Percentiles rank a stretch among this genome's conserved stretches.
These are phyloP conservation scores for Vaccinium vitisidaea DNA, from an alignment of 148 eudicot genomes.

Conservation along the genomic window DNA sequence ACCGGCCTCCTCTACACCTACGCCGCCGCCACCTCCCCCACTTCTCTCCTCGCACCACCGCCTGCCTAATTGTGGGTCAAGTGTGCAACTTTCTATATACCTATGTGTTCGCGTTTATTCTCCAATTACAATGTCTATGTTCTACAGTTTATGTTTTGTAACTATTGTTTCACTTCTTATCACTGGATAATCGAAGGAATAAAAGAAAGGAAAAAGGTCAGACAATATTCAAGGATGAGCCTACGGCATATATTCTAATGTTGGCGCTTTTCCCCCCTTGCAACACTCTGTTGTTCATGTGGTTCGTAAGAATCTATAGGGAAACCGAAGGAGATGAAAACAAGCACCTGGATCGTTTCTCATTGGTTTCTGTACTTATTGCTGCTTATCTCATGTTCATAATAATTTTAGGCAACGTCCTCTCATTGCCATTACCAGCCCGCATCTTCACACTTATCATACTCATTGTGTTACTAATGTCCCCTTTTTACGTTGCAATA, in stretches of 20 bases:
- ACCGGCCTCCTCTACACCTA: conserved; percentile 51
- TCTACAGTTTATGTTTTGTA: neutral
- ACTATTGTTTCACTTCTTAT: neutral
- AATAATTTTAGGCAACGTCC: conserved; percentile 42
- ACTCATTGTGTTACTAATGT: conserved; percentile 44
- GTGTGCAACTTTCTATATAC: neutral
- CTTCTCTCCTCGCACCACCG: too few relatives aligned
- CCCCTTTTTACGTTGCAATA: conserved; percentile 51
- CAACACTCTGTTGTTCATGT: conserved; percentile 60
- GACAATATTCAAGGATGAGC: conserved; percentile 49
- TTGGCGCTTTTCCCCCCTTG: conserved; percentile 54
- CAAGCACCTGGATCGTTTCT: conserved; percentile 50
- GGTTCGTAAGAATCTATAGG: conserved; percentile 44
- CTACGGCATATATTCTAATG: conserved; percentile 52
- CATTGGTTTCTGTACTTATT: conserved; percentile 43
- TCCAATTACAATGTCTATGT: neutral
- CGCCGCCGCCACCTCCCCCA: neutral
- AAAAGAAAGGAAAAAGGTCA: conserved; percentile 12
- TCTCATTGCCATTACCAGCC: conserved; percentile 36
- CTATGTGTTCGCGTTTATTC: neutral
- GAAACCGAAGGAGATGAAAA: conserved; percentile 45
- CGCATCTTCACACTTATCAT: conserved; percentile 32
- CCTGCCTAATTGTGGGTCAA: too few relatives aligned
- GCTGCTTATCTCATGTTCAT: conserved; percentile 60
- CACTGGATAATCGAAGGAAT: neutral